phyloP scores from a whole-genome alignment of 176 grass and related monocot species.

The Canna indica region DNA sequence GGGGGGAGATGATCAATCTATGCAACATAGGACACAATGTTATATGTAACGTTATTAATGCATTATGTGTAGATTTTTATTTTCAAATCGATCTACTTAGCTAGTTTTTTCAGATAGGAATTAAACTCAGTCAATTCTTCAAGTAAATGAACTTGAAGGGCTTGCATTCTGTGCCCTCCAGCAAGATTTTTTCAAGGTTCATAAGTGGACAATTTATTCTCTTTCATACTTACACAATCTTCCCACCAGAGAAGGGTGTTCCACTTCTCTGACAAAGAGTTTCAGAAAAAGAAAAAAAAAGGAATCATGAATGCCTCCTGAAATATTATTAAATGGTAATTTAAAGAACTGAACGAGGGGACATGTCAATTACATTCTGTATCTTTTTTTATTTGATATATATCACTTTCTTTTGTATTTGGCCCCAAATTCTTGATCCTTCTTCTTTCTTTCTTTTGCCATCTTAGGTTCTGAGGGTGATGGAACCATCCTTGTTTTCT shows the following conservation, averaged over 20 bases:
- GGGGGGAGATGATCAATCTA: no score
- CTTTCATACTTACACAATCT: background rate
- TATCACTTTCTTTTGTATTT: conserved; percentile 1
- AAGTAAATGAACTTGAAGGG: no score
- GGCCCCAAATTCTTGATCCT: conserved; percentile 11
- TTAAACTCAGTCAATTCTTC: no score
- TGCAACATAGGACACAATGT: no score
- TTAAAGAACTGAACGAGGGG: background rate
- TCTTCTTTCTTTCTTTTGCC: conserved; percentile 40
- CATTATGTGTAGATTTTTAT: no score
- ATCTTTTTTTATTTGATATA: background rate
- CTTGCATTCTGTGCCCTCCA: no score
- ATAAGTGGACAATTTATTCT: no score
- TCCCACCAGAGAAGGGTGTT: background rate
- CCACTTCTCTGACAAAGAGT: background rate
- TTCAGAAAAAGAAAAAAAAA: background rate
- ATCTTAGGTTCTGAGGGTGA: conserved; percentile 30
- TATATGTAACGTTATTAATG: no score
- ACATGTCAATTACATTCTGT: background rate
- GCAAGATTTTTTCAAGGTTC: no score
- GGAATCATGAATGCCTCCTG: background rate
- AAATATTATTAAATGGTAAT: background rate
- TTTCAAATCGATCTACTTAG: no score
- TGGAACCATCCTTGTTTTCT: conserved; percentile 25
- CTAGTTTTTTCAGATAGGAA: no score